Base-by-base conservation (phyloP, 2,329 filamentous ascomycete genomes). In the Drechslerella dactyloides region DNA sequence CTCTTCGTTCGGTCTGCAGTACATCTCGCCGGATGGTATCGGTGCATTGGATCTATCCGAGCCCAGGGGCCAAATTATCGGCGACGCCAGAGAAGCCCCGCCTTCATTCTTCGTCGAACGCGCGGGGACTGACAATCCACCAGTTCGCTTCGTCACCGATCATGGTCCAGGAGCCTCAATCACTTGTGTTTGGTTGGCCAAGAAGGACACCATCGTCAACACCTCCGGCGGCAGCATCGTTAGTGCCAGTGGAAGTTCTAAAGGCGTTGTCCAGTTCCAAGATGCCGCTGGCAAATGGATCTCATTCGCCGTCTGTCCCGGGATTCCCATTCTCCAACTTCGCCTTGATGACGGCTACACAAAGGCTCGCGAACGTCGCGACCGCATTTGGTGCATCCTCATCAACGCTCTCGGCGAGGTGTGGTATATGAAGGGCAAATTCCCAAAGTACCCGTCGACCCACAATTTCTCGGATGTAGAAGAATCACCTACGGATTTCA, bases 351-450 rank as follows among this genome's bases (percentile, higher is more conserved):
- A 96, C 27, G 86, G 86, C 58, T 94, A 92, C 79, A 93, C 85
- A 54, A 79, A 84, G 24, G 88, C 87, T 75, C 87, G 93, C 30
- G 88, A 88, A 77, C 82, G 85, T 2, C 82, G 87, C 55, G 85
- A 86, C 11, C 87, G 93, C 27, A 85, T 94, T 11, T 97, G 92
- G 91, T 91, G 90, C n/a, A 89, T 93, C 46, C 90, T 87, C n/a
- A 81, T 99, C 58, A 99, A 99, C 78, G 93, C 94, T 0, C 82
- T 99, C 7, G 94, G 94, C 0, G 94, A 99, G 79, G 82, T 96
- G 0, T 97, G 89, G 79, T 96, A 93, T 75, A 82, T 97, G 68
- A 72, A 72, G 27, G 68, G 68, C 11, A 72, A 59, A 13, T 21
- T 72, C 37, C 68, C 68, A 8, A 72, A 65, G 21, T 58, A 42